Base-by-base conservation (phyloP, 1,284 basidiomycete species). In the Ceratobasidium sp. region DNA sequence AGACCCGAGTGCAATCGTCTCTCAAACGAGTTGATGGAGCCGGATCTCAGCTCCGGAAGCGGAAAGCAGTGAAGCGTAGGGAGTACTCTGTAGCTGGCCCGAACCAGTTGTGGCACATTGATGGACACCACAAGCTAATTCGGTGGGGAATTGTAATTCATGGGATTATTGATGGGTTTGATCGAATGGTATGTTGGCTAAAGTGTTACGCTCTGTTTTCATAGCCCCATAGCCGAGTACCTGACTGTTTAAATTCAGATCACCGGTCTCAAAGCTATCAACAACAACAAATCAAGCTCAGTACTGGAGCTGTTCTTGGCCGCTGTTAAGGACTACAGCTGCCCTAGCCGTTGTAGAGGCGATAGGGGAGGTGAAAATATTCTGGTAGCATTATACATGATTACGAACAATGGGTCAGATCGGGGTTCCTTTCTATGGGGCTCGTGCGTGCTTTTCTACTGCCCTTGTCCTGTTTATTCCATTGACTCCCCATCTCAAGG, bases 241-340 rank as follows among this genome's bases (percentile, higher is more conserved):
- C 46, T 48, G 12, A 48, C 2, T 48, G 12, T 48, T 10, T 48
- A 48, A 48, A n/a, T n/a, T 60, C 20, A 41, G 38, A 64, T 64
- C 44, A 44, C 38, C 14, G 38, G 35, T 20, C 69, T 88, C 0
- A 67, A 78, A 1, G 85, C 85, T 6, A 84, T 82, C 77, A 84
- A 81, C 6, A 86, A 87, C 76, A 89, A 88, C 78, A 30, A 70
- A 4, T 82, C 88, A 1, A 16, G 46, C 0, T 88, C 87, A 0
- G 87, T 88, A 0, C 78, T 87, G 0, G 78, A 84, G 0, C 46
- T 86, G 4, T 85, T 86, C 60, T 27, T 80, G 7, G 16, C 73
- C 0, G 83, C 83, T 1, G 66, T 79, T 1, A 3, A 74, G 2
- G 10, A 27, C 5, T 82, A 79, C 74, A 82, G 83, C 0, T 38